Evolutionary conservation across 345 rosid genomes (phyloP).

Genomic region (Dipteronia sinensis): DNA sequence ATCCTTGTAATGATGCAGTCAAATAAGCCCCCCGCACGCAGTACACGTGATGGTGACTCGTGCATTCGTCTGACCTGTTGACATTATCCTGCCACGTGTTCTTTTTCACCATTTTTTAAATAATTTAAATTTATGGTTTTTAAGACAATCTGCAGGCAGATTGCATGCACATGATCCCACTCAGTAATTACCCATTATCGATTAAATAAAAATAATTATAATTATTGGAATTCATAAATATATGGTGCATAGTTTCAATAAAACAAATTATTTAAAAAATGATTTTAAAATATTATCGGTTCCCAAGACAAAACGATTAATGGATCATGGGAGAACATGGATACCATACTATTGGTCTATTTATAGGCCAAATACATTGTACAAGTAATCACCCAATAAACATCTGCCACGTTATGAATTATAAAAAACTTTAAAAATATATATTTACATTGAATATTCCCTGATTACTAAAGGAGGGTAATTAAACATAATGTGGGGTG

Average conservation of each 20-base stretch:
- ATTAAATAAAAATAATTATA: too few species aligned
- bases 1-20: background rate
- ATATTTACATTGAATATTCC: too few species aligned
- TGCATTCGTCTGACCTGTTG: conserved; percentile 12
- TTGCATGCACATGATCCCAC: conserved; percentile 5
- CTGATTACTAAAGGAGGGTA: too few species aligned
- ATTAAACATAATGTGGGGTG: too few species aligned
- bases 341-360: background rate
- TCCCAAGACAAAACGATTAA: background rate
- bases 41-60: conserved; percentile 31
- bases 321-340: background rate
- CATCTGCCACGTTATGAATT: background rate
- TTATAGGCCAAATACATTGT: background rate
- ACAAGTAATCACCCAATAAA: background rate
- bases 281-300: background rate
- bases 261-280: too few species aligned
- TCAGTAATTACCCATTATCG: background rate
- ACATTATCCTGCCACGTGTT: conserved; percentile 30
- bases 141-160: background rate
- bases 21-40: background rate
- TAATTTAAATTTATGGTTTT: background rate
- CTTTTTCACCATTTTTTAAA: background rate
- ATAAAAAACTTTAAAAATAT: too few species aligned
- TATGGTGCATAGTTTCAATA: too few species aligned
- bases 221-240: too few species aligned